Conservation (phyloP, 495 filamentous ascomycete genomes). For the Xylaria acuta region DNA sequence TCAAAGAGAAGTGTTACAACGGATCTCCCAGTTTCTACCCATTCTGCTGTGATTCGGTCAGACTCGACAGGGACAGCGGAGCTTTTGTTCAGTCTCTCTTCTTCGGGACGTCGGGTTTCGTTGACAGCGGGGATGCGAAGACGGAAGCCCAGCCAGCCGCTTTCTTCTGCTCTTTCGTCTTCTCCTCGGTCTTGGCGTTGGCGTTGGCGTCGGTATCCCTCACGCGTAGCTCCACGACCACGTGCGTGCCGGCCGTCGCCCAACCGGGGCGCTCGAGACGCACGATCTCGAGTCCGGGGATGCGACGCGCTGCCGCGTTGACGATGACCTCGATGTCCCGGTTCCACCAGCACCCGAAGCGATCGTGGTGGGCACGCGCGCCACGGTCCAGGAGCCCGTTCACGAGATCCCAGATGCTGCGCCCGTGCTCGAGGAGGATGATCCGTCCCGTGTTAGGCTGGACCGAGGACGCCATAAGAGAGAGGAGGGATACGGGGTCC, state of each 20-base stretch:
- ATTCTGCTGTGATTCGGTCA: not conserved
- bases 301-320: conserved; percentile 48
- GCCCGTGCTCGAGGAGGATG: conserved; percentile 89
- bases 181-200: not conserved
- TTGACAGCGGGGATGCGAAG: conserved; percentile 28
- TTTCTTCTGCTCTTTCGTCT: conserved; percentile 10
- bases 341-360: conserved; percentile 98
- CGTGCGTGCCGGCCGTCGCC: conserved; percentile 72
- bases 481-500: conserved; percentile 72
- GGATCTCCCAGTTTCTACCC: not conserved
- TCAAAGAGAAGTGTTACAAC: not conserved
- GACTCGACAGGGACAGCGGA: not conserved
- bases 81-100: conserved; percentile 24
- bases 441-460: conserved; percentile 71
- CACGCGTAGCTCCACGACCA: conserved; percentile 53
- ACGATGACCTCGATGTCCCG: conserved; percentile 85
- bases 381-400: conserved; percentile 79
- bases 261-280: conserved; percentile 67
- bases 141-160: conserved; percentile 22
- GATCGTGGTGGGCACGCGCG: conserved; percentile 77
- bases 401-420: conserved; percentile 75
- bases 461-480: conserved; percentile 59
- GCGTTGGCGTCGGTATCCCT: conserved; percentile 5
- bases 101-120: conserved; percentile 22
- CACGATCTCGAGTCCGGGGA: conserved; percentile 83